Evolutionary conservation across 2,329 filamentous ascomycete genomes (phyloP).

Genomic region (Xylariales sp.): DNA sequence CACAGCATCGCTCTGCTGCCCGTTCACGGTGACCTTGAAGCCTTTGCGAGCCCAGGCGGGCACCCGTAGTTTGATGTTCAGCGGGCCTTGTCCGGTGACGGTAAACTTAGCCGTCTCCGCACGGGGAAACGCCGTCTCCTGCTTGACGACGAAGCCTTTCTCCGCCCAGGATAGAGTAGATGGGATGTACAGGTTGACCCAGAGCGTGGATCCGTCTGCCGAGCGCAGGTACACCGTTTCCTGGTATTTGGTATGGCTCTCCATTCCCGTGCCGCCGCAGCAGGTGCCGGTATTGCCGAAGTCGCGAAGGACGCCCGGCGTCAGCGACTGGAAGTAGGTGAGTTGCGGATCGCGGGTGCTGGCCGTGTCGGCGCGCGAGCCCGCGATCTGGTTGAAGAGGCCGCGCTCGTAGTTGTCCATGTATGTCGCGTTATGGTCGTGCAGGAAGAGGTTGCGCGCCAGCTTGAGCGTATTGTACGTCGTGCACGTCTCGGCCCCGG

Average conservation of each 20-base stretch:
- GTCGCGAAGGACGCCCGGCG: slow-evolving; percentile 44
- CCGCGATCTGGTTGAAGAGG: slow-evolving; percentile 51
- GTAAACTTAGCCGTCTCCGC: slow-evolving; percentile 45
- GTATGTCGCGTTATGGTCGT: slow-evolving; percentile 50
- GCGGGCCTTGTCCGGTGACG: slow-evolving; percentile 43
- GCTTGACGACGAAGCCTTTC: slow-evolving; percentile 45
- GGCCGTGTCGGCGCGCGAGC: slow-evolving; percentile 46
- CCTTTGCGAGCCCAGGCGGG: slow-evolving; percentile 47
- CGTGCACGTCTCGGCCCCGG: slow-evolving; percentile 51
- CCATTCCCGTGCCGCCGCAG: slow-evolving; percentile 50
- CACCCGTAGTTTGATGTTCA: slow-evolving; percentile 50
- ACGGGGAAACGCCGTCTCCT: slow-evolving; percentile 50
- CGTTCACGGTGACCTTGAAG: slow-evolving; percentile 48
- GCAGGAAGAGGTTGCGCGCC: slow-evolving; percentile 49
- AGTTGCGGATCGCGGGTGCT: slow-evolving; percentile 45
- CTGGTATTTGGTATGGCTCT: slow-evolving; percentile 52
- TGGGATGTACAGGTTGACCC: slow-evolving; percentile 50
- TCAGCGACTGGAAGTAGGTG: slow-evolving; percentile 51
- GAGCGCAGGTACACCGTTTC: slow-evolving; percentile 51
- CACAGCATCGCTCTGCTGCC: slow-evolving; percentile 34
- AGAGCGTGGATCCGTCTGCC: slow-evolving; percentile 48
- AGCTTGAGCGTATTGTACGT: slow-evolving; percentile 51
- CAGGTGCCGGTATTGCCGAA: slow-evolving; percentile 51
- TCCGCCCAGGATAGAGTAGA: slow-evolving; percentile 49
- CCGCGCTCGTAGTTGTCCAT: slow-evolving; percentile 52